Percentiles rank a stretch among this genome's conserved stretches.
Evolutionary conservation across 306 rosid genomes (phyloP).

Genomic region (Lathyrus oleraceus): DNA sequence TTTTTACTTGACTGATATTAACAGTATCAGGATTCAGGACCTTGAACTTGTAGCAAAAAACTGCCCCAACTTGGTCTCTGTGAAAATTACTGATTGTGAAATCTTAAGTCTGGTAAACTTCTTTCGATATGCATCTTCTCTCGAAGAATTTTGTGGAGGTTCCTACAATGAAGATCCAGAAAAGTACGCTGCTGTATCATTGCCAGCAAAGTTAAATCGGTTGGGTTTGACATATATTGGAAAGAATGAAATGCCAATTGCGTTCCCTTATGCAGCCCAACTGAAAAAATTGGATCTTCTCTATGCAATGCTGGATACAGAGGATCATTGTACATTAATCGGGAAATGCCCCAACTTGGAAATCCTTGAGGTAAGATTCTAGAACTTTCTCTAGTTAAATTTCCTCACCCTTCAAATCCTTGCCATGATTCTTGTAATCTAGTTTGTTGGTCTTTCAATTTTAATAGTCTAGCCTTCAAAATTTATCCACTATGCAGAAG

Average conservation of each 20-base stretch:
- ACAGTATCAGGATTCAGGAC: slow-evolving; percentile 56
- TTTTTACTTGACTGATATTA: slow-evolving; percentile 80
- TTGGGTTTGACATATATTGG: slow-evolving; percentile 84
- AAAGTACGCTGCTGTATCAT: slow-evolving; percentile 47
- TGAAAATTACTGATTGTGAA: slow-evolving; percentile 81
- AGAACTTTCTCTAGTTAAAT: slow-evolving; percentile 4
- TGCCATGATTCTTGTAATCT: slow-evolving; percentile 5
- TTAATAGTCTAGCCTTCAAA: slow-evolving; percentile 27
- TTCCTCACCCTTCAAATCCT: slow-evolving; percentile 13
- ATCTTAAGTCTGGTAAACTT: slow-evolving; percentile 64
- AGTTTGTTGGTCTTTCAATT: slow-evolving; percentile 20
- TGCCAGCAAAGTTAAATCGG: slow-evolving; percentile 63
- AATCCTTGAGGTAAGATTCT: slow-evolving; percentile 71
- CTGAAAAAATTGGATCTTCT: slow-evolving; percentile 86
- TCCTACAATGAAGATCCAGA: slow-evolving; percentile 63
- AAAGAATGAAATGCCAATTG: slow-evolving; percentile 71
- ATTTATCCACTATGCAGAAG: slow-evolving; percentile 5
- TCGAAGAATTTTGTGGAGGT: slow-evolving; percentile 94
- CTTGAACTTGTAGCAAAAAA: slow-evolving; percentile 85
- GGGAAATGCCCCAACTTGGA: slow-evolving; percentile 86
- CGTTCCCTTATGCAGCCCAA: slow-evolving; percentile 64
- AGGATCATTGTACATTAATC: slow-evolving; percentile 83
- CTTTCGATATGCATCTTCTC: slow-evolving; percentile 61
- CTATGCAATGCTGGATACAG: slow-evolving; percentile 82
- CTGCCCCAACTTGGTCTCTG: slow-evolving; percentile 68